Evolutionary conservation across 352 stramenopile species (phyloP).

Genomic region (Globisporangium takayamanum): DNA sequence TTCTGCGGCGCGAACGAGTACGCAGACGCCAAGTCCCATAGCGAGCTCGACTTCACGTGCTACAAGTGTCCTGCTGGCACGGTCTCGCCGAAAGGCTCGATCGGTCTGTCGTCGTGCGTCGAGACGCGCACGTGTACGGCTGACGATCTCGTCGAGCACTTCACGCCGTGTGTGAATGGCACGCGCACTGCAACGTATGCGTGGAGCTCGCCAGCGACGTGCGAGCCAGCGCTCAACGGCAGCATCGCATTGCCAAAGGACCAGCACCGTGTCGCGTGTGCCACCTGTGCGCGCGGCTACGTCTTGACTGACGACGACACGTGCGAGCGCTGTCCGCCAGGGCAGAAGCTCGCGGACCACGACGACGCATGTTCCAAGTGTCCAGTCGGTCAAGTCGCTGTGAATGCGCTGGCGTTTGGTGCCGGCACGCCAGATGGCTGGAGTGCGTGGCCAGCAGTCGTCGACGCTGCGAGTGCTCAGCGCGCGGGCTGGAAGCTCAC

Average conservation of each 20-base stretch:
- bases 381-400: conserved; percentile 36
- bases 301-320: conserved; percentile 27
- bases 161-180: conserved; percentile 46
- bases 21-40: conserved; percentile 55
- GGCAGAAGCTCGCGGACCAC: conserved; percentile 28
- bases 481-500: conserved; percentile 59
- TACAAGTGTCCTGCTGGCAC: conserved; percentile 58
- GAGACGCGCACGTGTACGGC: conserved; percentile 48
- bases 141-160: conserved; percentile 57
- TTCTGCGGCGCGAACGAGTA: conserved; percentile 81
- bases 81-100: conserved; percentile 64
- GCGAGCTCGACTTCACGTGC: conserved; percentile 71
- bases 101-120: conserved; percentile 61
- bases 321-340: conserved; percentile 37
- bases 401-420: conserved; percentile 51
- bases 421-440: conserved; percentile 44
- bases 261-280: conserved; percentile 35
- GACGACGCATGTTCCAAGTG: conserved; percentile 27
- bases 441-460: conserved; percentile 49
- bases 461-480: conserved; percentile 33
- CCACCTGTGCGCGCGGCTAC: conserved; percentile 46
- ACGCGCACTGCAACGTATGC: conserved; percentile 52
- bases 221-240: conserved; percentile 32
- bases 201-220: conserved; percentile 67
- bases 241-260: conserved; percentile 37